Conservation (phyloP, 2,329 filamentous ascomycete species). For the Penicillium vulpinum region DNA sequence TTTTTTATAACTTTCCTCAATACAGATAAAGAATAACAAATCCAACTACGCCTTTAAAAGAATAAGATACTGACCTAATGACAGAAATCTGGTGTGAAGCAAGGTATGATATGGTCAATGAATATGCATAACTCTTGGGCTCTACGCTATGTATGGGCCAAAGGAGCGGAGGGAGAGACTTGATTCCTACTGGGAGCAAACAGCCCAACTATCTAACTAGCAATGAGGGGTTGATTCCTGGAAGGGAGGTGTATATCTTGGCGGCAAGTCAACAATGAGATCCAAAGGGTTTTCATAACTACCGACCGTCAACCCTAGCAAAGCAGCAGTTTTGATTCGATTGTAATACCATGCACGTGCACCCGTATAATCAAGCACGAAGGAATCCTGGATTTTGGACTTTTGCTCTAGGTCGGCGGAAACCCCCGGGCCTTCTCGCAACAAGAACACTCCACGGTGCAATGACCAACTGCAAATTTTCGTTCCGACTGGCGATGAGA, state of each 20-base stretch:
- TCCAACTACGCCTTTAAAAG: no score
- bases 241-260: background rate
- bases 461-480: background rate
- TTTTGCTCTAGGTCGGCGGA: background rate
- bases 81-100: no score
- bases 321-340: background rate
- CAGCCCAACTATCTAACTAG: no score
- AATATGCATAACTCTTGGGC: no score
- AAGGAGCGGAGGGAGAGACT: no score
- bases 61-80: no score
- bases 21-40: no score
- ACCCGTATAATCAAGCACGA: background rate
- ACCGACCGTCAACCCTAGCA: background rate
- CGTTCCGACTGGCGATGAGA: background rate
- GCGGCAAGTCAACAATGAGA: slow-evolving; percentile 1
- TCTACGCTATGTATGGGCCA: no score
- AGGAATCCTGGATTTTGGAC: background rate
- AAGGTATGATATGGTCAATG: no score
- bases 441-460: background rate
- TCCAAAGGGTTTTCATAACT: slow-evolving; percentile 4
- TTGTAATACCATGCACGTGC: background rate
- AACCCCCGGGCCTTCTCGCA: background rate
- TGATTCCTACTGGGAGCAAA: no score
- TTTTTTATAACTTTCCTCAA: no score
- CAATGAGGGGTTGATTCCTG: no score